A percentile compares a stretch with the other conserved stretches of the same genome.
These are phyloP conservation scores for Lonicera japonica DNA, from an alignment of 129 eudicot species.

Conservation along the genomic window DNA sequence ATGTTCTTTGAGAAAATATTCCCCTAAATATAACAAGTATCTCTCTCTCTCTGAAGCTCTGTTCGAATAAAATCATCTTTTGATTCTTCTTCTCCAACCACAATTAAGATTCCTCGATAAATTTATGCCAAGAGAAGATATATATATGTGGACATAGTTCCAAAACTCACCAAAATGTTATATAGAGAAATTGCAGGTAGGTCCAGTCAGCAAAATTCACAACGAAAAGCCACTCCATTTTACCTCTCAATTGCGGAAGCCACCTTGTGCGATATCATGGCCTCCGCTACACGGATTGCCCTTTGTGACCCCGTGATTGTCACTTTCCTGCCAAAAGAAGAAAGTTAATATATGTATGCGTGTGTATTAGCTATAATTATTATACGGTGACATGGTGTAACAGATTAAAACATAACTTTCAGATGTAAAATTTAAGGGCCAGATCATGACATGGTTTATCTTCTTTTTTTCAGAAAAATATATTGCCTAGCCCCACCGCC, in stretches of 20 bases:
- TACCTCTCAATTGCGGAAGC: conserved; percentile 51
- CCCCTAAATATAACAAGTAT: too few relatives aligned
- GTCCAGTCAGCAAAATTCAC: conserved; percentile 9
- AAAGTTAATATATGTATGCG: too few relatives aligned
- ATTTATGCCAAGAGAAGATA: neutral
- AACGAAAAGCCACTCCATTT: conserved; percentile 10
- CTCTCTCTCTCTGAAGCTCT: neutral
- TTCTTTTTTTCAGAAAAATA: too few relatives aligned
- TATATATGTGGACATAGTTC: neutral
- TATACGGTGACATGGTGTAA: too few relatives aligned
- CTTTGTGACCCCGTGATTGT: conserved; percentile 79
- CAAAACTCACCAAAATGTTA: conserved; percentile 2
- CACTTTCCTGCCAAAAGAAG: conserved; percentile 57
- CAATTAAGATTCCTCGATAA: neutral
- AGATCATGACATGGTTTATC: too few relatives aligned
- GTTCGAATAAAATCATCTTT: too few relatives aligned
- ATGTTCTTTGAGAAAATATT: too few relatives aligned
- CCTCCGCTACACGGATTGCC: conserved; percentile 72
- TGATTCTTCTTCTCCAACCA: neutral
- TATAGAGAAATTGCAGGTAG: neutral
- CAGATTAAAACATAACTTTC: too few relatives aligned
- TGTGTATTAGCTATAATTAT: too few relatives aligned
- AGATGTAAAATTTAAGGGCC: too few relatives aligned
- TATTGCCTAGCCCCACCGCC: too few relatives aligned
- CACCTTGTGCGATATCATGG: conserved; percentile 73